Evolutionary conservation across 2,329 filamentous ascomycete species (phyloP).

Genomic region (Ceratocystis cubensis): DNA sequence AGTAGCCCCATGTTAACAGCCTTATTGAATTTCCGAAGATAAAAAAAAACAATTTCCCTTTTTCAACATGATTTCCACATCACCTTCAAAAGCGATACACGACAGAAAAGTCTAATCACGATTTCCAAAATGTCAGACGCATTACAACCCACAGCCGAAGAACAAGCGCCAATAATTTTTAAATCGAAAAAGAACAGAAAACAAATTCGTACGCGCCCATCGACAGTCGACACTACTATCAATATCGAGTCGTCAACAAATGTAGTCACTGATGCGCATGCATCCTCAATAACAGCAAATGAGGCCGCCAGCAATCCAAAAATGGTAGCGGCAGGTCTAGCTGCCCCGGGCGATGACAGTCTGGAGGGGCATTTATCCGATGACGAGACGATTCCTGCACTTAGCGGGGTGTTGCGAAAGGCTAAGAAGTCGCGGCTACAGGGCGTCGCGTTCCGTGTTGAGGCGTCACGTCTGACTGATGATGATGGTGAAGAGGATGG

Average conservation of each 20-base stretch:
- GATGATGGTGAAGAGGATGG: conserved; percentile 2
- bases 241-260: conserved; percentile 27
- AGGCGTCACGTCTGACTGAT: conserved; percentile 25
- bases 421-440: conserved; percentile 38
- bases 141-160: neutral
- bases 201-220: conserved; percentile 30
- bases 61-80: neutral
- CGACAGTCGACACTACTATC: conserved; percentile 33
- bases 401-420: conserved; percentile 41
- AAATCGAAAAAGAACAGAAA: conserved; percentile 41
- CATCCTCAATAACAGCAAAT: neutral
- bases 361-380: conserved; percentile 21
- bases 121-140: neutral
- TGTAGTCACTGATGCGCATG: neutral
- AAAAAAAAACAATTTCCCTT: neutral
- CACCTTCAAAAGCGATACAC: neutral
- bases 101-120: neutral
- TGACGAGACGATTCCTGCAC: conserved; percentile 32
- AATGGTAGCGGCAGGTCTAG: conserved; percentile 17
- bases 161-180: conserved; percentile 35
- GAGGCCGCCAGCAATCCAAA: neutral
- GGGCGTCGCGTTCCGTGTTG: conserved; percentile 45
- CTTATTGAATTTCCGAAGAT: too few relatives aligned
- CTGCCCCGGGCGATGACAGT: neutral
- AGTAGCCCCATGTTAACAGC: too few relatives aligned